These are phyloP conservation scores for Corymbia calophylla DNA, from an alignment of 441 rosid species.

Conservation along the genomic window DNA sequence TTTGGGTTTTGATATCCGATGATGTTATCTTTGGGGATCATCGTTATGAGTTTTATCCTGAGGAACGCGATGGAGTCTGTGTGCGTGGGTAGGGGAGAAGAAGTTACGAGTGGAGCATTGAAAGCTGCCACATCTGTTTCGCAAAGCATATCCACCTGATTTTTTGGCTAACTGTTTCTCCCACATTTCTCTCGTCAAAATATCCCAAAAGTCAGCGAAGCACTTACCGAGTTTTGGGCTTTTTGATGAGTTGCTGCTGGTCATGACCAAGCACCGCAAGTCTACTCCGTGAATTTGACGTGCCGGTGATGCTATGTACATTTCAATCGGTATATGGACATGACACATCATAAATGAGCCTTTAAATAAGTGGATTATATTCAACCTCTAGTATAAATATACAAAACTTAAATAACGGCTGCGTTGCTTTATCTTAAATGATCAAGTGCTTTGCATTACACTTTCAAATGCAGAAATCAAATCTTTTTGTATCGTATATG, in stretches of 20 bases:
- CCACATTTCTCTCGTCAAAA: not conserved
- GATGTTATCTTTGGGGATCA: not conserved
- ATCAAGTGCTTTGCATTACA: not conserved
- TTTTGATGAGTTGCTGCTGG: not conserved
- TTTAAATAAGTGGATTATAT: not conserved
- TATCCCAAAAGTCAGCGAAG: not conserved
- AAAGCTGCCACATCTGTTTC: not conserved
- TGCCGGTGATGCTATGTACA: not conserved
- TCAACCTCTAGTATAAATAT: not conserved
- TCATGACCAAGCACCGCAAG: not conserved
- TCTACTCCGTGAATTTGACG: not conserved
- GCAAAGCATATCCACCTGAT: not conserved
- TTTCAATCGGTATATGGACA: not conserved
- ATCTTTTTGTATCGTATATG: not conserved
- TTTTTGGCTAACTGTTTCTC: not conserved
- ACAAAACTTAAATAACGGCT: not conserved
- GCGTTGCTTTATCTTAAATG: not conserved
- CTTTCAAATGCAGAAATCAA: not conserved
- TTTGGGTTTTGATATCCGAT: not conserved
- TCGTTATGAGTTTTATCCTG: not conserved
- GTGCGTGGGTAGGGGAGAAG: not conserved
- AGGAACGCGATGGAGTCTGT: not conserved
- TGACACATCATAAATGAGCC: not conserved
- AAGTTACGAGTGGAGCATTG: not conserved
- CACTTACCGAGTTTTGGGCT: not conserved